Evolutionary conservation across 352 stramenopile species (phyloP), one percentile per base, ranked within the genome.

Genomic region (Pythium pyrilobum): DNA sequence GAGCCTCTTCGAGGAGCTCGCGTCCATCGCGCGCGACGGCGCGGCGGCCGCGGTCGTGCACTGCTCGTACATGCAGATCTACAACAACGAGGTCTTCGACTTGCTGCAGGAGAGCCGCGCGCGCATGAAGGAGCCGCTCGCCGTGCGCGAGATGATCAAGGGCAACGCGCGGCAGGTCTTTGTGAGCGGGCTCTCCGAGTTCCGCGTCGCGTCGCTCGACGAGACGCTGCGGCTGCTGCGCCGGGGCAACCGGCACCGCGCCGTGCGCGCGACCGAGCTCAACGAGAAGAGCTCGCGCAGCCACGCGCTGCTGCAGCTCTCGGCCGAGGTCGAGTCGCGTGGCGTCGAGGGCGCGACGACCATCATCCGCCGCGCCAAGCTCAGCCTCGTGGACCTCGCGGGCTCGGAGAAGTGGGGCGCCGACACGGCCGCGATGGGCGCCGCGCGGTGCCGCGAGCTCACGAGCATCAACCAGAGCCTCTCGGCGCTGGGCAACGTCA

Each of bases 381-480:
- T 97, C 39, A 97, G 96, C 45, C 73, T 97, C 1, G 89, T 97
- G 3, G 91, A 97, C 48, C 66, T 97, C 10, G 89, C 91, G 3
- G 90, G 90, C 7, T 97, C 87, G 1, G 91, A 97, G 57, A 97
- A 92, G 62, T 97, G 91, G 91, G 84, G 83, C 13, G 78, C 70
- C 0, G 77, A 82, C 32, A 61, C 84, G 28, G 54, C 71, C n/a
- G n/a, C n/a, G n/a, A 87, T 96, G 69, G 72, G 67, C 2, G 59
- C 69, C 0, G 78, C 83, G 23, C 84, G 85, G 23, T 77, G 85
- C 46, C 88, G 81, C 23, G 90, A 97, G 57, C 71, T 97, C 52
- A 96, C 78, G 24, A 93, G 83, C 46, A 98, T 98, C 52, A 98
- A 98, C 59, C 81, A 93, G 28, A 96, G 77, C 59, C 59, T 98